Evolutionary conservation across 2,329 filamentous ascomycete species (phyloP).

Genomic region (Geosmithia putterillii): DNA sequence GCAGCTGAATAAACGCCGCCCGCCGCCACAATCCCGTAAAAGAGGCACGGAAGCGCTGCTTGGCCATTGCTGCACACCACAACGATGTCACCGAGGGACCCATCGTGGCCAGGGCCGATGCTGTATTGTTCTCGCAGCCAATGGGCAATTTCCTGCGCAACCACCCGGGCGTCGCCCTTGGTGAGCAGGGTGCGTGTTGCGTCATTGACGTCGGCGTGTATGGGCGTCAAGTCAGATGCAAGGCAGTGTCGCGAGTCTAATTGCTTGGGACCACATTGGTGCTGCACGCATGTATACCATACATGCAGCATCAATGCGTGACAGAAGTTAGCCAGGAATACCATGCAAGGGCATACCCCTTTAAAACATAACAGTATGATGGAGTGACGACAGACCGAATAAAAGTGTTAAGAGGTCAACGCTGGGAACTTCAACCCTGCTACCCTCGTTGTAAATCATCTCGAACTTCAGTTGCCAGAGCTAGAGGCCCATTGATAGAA

Average conservation of each 20-base stretch:
- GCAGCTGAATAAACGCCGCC: constrained; percentile 47
- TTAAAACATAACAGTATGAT: neutral
- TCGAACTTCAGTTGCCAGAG: neutral
- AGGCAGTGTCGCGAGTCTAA: constrained; percentile 16
- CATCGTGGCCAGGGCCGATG: constrained; percentile 23
- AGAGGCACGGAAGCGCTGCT: constrained; percentile 36
- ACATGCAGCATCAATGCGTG: neutral
- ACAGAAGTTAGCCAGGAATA: neutral
- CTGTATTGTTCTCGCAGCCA: constrained; percentile 38
- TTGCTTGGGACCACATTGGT: neutral
- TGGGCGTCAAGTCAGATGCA: constrained; percentile 30
- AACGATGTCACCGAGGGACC: constrained; percentile 29
- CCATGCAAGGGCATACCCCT: neutral
- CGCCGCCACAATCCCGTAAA: constrained; percentile 44
- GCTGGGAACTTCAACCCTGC: constrained; percentile 18
- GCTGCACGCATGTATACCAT: neutral
- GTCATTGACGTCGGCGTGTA: constrained; percentile 46
- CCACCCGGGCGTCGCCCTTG: constrained; percentile 31
- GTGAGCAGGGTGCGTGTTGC: constrained; percentile 35
- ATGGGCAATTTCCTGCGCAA: constrained; percentile 41
- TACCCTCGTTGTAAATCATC: constrained; percentile 16
- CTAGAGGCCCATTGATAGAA: too few species aligned
- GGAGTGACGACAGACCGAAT: constrained; percentile 20
- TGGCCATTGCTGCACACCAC: constrained; percentile 44
- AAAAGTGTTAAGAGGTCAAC: constrained; percentile 29